phyloP scores from a whole-genome alignment of 305 asterid species.

The Fraxinus latifolia region DNA sequence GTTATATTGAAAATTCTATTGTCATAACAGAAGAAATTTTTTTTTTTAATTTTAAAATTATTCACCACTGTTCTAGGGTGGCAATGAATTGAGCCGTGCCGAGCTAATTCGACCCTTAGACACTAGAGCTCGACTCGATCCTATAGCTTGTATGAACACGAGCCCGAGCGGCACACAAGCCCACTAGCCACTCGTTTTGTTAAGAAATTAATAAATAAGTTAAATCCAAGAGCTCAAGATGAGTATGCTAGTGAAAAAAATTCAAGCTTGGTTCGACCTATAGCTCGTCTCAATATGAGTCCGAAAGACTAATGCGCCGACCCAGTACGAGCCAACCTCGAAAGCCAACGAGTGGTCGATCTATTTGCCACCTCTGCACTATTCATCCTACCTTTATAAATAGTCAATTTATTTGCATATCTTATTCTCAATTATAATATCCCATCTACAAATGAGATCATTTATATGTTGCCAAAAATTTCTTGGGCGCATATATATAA shows the following conservation, averaged over 20 bases:
- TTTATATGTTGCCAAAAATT: not conserved
- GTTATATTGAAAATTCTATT: not conserved
- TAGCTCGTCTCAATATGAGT: not conserved
- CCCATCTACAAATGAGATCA: not conserved
- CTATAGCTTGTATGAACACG: not conserved
- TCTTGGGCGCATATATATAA: not conserved
- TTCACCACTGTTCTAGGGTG: not conserved
- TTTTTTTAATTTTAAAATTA: too few relatives aligned
- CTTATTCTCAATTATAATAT: not conserved
- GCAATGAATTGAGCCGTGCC: not conserved
- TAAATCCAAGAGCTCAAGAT: not conserved
- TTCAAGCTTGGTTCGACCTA: not conserved
- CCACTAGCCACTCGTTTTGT: not conserved
- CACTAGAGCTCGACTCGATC: not conserved
- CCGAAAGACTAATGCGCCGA: not conserved
- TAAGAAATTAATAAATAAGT: not conserved
- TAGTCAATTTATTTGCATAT: not conserved
- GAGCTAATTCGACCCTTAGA: not conserved
- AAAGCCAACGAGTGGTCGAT: not conserved
- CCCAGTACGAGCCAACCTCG: not conserved
- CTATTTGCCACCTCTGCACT: not conserved
- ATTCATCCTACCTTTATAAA: not conserved
- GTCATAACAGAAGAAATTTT: not conserved
- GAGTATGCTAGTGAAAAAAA: not conserved
- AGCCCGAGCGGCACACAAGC: not conserved